Evolutionary conservation across 768 basidiomycete species (phyloP), one percentile per base, ranked within the genome.

Genomic region (Leccinum aurantiacum): DNA sequence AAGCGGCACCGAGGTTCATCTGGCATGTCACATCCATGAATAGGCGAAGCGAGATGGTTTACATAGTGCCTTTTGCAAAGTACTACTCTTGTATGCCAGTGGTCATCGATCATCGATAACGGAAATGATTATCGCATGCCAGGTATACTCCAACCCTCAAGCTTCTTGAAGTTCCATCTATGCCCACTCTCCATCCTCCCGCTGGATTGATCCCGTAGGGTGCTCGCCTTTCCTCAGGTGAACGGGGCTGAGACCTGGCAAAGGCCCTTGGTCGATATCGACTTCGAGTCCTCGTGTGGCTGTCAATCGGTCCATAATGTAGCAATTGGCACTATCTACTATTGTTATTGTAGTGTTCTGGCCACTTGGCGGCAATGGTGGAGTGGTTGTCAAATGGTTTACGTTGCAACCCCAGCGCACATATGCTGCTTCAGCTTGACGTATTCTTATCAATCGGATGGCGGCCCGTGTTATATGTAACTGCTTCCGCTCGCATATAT

Each of bases 51-150:
- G 19, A 56, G 44, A 8, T 22, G 6, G 46, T 27, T 19, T 33
- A 14, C 13, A 35, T 35, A 35, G 44, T 38, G 8, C 5, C 33
- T 17, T 47, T 35, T 3, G 13, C 44, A 35, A 6, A n/a, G 50
- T 31, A 19, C 44, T 6, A 25, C 56, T n/a, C 41, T 44, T 41
- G 4, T 49, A 57, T 35, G 38, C 38, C 38, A 41, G 8, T 4
- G 38, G 38, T 38, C 53, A 15, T 53, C 41, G 60, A 27, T 46
- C 35, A 60, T 7, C 27, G 68, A 71, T 71, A 72, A 61, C 70
- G 70, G 70, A 71, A 63, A 71, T 71, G 64, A 64, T 38, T 46
- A 24, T 60, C 63, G 57, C 64, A 62, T 66, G 67, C 53, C 41
- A 46, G 33, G 7, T 44, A 58, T 33, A 35, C 47, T 31, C 52